Conservation (phyloP, 2,329 filamentous ascomycete genomes). For the Taxawa tesnikishii region DNA sequence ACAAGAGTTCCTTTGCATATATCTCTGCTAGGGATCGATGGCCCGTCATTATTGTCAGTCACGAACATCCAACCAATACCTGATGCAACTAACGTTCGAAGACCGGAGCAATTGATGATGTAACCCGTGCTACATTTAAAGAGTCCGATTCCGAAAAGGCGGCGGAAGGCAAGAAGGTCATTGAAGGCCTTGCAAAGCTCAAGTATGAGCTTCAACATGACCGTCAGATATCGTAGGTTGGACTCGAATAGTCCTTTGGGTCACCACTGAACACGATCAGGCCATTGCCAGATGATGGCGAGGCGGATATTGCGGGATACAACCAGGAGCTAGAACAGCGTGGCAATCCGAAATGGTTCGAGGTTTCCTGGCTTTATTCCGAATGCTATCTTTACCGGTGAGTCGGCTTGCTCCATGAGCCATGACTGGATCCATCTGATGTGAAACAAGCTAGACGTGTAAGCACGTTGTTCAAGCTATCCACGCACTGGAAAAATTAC, state of each 20-base stretch:
- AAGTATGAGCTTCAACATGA: slow-evolving; percentile 96
- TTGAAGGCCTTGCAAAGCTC: slow-evolving; percentile 64
- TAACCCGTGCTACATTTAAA: slow-evolving; percentile 60
- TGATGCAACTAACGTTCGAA: slow-evolving; percentile 22
- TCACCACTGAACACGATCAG: slow-evolving; percentile 26
- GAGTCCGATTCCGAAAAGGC: slow-evolving; percentile 50
- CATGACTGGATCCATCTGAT: background rate
- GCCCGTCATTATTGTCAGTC: slow-evolving; percentile 77
- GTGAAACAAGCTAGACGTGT: slow-evolving; percentile 50
- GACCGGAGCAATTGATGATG: slow-evolving; percentile 88
- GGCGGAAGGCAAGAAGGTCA: slow-evolving; percentile 75
- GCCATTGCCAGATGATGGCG: slow-evolving; percentile 64
- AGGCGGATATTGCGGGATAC: slow-evolving; percentile 64
- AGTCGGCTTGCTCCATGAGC: slow-evolving; percentile 7
- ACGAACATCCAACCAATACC: background rate
- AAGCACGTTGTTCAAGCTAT: slow-evolving; percentile 62
- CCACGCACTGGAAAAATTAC: slow-evolving; percentile 75
- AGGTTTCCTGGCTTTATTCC: slow-evolving; percentile 74
- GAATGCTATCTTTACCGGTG: slow-evolving; percentile 92
- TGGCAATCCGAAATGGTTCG: slow-evolving; percentile 67
- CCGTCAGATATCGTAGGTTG: slow-evolving; percentile 56
- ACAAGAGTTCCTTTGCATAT: slow-evolving; percentile 77
- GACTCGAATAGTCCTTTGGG: background rate
- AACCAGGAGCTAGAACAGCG: slow-evolving; percentile 73
- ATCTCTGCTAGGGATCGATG: slow-evolving; percentile 76